Conservation (phyloP, 1,284 basidiomycete genomes). For the Grifola frondosa region DNA sequence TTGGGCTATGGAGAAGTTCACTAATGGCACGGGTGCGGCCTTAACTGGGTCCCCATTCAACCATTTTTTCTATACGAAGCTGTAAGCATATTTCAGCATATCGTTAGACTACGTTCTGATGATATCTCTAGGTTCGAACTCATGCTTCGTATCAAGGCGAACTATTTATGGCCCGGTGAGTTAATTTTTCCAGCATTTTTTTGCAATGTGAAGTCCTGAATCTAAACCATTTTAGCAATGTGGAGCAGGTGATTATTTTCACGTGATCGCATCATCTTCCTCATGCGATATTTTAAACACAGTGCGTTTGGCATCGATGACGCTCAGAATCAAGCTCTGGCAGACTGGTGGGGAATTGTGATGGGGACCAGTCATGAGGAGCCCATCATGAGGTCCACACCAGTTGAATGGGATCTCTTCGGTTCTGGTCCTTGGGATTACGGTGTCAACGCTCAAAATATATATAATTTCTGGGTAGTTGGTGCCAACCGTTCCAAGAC, state of each 20-base stretch:
- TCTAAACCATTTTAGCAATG: conserved; percentile 17
- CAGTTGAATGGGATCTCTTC: conserved; percentile 58
- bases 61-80: conserved; percentile 60
- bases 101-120: background rate
- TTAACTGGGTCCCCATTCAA: conserved; percentile 58
- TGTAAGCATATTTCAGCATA: conserved; percentile 37
- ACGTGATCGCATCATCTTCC: conserved; percentile 11
- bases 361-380: conserved; percentile 73
- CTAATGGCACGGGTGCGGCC: conserved; percentile 57
- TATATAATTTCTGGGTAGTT: conserved; percentile 59
- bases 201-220: background rate
- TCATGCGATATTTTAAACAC: conserved; percentile 22
- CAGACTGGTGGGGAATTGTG: conserved; percentile 67
- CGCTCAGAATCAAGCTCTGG: conserved; percentile 58
- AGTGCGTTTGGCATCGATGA: conserved; percentile 72
- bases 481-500: conserved; percentile 56
- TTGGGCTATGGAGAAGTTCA: conserved; percentile 67
- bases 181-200: conserved; percentile 4
- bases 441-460: conserved; percentile 46
- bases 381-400: conserved; percentile 63
- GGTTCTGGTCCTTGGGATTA: conserved; percentile 64
- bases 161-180: conserved; percentile 67
- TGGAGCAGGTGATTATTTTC: conserved; percentile 20
- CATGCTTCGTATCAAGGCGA: conserved; percentile 65
- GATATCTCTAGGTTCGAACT: conserved; percentile 53